Percentiles rank a stretch among this genome's conserved stretches.
phyloP scores from a whole-genome alignment of 2,329 filamentous ascomycete genomes.

The Aphanocladium album region DNA sequence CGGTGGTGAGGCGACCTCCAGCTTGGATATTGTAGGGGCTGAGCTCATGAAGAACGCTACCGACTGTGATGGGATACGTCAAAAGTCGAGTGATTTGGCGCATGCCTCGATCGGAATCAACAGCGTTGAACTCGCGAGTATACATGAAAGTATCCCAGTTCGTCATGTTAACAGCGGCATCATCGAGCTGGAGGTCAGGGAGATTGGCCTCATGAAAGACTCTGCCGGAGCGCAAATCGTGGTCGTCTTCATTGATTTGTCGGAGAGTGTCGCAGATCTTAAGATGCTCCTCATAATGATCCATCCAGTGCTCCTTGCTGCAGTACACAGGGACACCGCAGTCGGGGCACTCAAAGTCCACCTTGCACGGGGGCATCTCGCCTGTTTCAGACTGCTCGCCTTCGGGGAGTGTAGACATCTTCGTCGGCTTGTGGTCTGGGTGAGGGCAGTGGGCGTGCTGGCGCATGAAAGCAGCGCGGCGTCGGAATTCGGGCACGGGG shows the following conservation, averaged over 20 bases:
- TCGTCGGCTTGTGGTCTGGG: conserved; percentile 74
- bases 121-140: conserved; percentile 82
- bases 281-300: conserved; percentile 89
- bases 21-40: conserved; percentile 82
- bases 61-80: conserved; percentile 90
- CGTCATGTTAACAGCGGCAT: conserved; percentile 91
- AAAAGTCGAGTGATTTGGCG: conserved; percentile 87
- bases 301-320: conserved; percentile 90
- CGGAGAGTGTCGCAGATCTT: conserved; percentile 86
- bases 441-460: conserved; percentile 94
- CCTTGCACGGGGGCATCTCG: conserved; percentile 66
- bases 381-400: conserved; percentile 51
- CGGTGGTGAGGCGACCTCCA: conserved; percentile 71
- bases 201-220: conserved; percentile 94
- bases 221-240: conserved; percentile 84
- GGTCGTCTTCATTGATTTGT: conserved; percentile 97
- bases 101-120: conserved; percentile 87
- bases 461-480: conserved; percentile 83
- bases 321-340: conserved; percentile 93
- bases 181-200: conserved; percentile 82
- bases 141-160: conserved; percentile 99
- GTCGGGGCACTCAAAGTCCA: conserved; percentile 92
- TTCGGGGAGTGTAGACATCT: conserved; percentile 61
- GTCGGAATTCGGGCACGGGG: conserved; percentile 80
- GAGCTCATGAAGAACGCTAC: conserved; percentile 86